These are phyloP conservation scores for Suillus discolor DNA, from an alignment of 768 basidiomycete genomes.

Conservation along the genomic window DNA sequence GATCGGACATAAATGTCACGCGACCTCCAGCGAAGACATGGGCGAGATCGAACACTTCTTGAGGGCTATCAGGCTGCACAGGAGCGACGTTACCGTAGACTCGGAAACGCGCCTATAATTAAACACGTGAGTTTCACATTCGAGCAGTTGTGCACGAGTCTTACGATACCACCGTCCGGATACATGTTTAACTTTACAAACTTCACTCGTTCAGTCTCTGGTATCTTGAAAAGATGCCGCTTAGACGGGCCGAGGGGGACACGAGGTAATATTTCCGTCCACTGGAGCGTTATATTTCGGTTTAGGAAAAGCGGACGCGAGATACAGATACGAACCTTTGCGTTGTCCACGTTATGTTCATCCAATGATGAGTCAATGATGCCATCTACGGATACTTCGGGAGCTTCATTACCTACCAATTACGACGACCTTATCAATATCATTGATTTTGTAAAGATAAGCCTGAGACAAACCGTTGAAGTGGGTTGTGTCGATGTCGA, in stretches of 20 bases:
- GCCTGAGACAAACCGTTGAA: slow-evolving; percentile 69
- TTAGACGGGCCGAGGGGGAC: slow-evolving; percentile 79
- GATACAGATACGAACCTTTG: slow-evolving; percentile 47
- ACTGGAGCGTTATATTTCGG: slow-evolving; percentile 45
- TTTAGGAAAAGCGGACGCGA: not conserved
- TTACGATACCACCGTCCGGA: slow-evolving; percentile 95
- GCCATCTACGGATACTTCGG: slow-evolving; percentile 75
- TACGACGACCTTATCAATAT: not conserved
- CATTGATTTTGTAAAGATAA: slow-evolving; percentile 12
- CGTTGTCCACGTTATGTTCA: slow-evolving; percentile 48
- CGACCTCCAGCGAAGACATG: slow-evolving; percentile 89
- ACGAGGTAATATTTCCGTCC: slow-evolving; percentile 78
- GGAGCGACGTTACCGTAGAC: slow-evolving; percentile 83
- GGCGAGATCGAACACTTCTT: slow-evolving; percentile 76
- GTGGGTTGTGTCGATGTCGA: slow-evolving; percentile 94
- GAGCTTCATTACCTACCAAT: slow-evolving; percentile 80
- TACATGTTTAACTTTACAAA: slow-evolving; percentile 94
- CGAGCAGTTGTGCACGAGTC: too few relatives aligned
- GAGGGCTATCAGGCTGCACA: slow-evolving; percentile 52
- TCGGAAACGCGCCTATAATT: slow-evolving; percentile 80
- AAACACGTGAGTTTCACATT: slow-evolving; percentile 27
- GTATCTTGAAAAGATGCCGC: slow-evolving; percentile 85
- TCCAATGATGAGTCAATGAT: slow-evolving; percentile 46
- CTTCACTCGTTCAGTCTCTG: slow-evolving; percentile 54
- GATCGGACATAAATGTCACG: slow-evolving; percentile 85